Conservation (phyloP, 345 rosid species). For the Dovyalis caffra region DNA sequence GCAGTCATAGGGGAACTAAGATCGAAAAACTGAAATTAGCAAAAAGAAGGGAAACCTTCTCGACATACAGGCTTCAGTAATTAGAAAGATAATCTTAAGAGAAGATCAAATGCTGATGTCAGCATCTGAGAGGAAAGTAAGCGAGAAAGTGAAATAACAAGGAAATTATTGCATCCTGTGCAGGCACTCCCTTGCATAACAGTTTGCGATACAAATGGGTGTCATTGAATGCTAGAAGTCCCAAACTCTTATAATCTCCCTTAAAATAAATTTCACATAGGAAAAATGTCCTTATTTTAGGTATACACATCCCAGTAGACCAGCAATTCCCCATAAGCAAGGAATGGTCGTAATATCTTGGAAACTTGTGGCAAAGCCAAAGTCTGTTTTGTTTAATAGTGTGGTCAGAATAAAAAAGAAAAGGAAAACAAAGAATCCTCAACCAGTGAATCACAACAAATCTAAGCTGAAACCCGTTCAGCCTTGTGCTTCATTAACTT, state of each 20-base stretch:
- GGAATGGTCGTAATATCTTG: neutral
- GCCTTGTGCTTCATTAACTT: neutral
- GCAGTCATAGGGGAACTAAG: neutral
- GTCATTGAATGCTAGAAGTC: neutral
- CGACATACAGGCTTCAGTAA: neutral
- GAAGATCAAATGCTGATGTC: neutral
- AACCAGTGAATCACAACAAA: neutral
- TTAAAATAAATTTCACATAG: no score
- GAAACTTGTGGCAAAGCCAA: neutral
- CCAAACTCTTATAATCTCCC: neutral
- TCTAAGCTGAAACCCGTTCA: slow-evolving; percentile 1
- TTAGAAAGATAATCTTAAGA: neutral
- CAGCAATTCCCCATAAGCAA: neutral
- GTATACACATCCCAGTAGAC: neutral
- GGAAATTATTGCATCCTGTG: neutral
- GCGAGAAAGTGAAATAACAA: neutral
- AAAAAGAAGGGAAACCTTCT: neutral
- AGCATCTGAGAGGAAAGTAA: neutral
- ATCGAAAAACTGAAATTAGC: neutral
- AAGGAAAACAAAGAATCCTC: neutral
- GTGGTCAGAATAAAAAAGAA: neutral
- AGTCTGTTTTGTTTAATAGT: neutral
- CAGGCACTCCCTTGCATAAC: neutral
- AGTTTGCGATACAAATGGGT: neutral
- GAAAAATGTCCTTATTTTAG: neutral